phyloP scores from a whole-genome alignment of 495 filamentous ascomycete species.

The Penicillium bialowiezense region DNA sequence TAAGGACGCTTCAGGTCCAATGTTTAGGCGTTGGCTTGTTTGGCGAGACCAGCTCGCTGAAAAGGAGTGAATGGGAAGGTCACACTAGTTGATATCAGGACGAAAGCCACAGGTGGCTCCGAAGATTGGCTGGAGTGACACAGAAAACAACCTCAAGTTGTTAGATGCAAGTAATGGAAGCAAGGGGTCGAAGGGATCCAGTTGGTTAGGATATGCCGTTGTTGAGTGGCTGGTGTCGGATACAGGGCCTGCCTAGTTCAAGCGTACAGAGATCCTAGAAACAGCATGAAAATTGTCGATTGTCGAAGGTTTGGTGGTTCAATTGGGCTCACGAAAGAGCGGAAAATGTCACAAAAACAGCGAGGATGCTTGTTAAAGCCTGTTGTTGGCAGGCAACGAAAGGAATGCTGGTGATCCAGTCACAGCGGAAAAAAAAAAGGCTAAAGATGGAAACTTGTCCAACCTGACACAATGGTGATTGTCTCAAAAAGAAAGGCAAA shows the following conservation, averaged over 20 bases:
- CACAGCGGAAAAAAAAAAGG: conserved; percentile 17
- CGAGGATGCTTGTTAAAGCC: conserved; percentile 8
- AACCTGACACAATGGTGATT: conserved; percentile 17
- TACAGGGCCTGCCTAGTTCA: conserved; percentile 23
- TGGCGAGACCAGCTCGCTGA: conserved; percentile 26
- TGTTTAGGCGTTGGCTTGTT: neutral
- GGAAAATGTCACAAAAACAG: conserved; percentile 15
- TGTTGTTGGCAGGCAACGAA: conserved; percentile 35
- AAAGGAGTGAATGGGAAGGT: conserved; percentile 1
- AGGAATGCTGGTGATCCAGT: conserved; percentile 41
- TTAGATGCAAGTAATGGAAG: neutral
- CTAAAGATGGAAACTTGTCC: conserved; percentile 18
- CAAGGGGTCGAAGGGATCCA: neutral
- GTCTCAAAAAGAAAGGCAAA: conserved; percentile 20
- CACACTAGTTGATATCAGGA: conserved; percentile 3
- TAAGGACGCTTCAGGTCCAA: neutral
- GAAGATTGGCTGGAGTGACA: neutral
- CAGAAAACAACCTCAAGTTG: conserved; percentile 18
- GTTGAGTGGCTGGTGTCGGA: conserved; percentile 12
- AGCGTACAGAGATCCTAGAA: conserved; percentile 7
- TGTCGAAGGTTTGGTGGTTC: conserved; percentile 5
- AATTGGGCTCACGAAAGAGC: conserved; percentile 8
- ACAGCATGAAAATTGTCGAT: conserved; percentile 4
- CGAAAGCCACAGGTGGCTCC: neutral
- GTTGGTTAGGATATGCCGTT: neutral